Evolutionary conservation across 345 rosid species (phyloP).

Genomic region (Brassica carinata): DNA sequence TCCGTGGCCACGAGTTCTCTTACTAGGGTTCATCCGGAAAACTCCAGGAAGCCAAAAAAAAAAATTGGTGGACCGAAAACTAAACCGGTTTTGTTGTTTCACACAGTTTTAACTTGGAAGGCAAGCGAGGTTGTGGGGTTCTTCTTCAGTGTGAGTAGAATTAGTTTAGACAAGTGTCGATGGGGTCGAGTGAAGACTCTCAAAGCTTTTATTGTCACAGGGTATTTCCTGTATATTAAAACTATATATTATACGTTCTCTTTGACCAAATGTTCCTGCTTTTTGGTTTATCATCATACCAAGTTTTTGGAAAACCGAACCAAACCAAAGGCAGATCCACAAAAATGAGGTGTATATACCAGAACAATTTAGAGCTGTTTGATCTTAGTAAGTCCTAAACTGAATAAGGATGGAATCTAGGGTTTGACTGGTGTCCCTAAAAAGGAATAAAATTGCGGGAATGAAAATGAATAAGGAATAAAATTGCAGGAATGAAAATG

Average conservation of each 20-base stretch:
- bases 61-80: too few relatives aligned
- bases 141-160: slow-evolving; percentile 24
- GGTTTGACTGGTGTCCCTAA: too few relatives aligned
- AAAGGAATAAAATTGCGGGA: too few relatives aligned
- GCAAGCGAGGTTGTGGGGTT: slow-evolving; percentile 6
- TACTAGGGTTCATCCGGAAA: slow-evolving; percentile 42
- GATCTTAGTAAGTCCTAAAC: not conserved
- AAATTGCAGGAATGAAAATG: too few relatives aligned
- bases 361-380: not conserved
- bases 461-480: too few relatives aligned
- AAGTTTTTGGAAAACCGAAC: not conserved
- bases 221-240: slow-evolving; percentile 35
- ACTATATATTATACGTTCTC: slow-evolving; percentile 12
- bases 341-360: not conserved
- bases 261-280: not conserved
- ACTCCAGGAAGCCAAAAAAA: not conserved
- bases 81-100: too few relatives aligned
- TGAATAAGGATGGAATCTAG: not conserved
- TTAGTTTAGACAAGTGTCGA: slow-evolving; percentile 30
- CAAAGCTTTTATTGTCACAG: slow-evolving; percentile 16
- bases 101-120: too few relatives aligned
- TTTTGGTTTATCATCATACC: slow-evolving; percentile 8
- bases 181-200: slow-evolving; percentile 21
- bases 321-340: not conserved
- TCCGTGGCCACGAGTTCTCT: slow-evolving; percentile 88